phyloP scores from a whole-genome alignment of 2,329 filamentous ascomycete genomes.

The Eutypa lata region DNA sequence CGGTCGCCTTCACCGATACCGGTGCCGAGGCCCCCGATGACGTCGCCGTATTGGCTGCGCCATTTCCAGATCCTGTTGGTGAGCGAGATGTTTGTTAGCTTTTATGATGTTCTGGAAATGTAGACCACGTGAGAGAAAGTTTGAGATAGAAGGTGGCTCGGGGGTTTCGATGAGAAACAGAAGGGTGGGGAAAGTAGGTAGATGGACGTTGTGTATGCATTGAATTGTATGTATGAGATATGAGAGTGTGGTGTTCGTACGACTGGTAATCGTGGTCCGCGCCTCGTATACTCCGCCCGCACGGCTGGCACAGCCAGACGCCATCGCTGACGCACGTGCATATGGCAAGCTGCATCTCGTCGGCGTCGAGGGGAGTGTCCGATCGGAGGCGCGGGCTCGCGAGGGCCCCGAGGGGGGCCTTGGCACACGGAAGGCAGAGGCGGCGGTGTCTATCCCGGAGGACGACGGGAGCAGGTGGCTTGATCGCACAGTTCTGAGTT shows the following conservation, averaged over 20 bases:
- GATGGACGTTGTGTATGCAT: neutral
- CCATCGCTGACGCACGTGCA: constrained; percentile 53
- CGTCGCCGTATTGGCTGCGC: constrained; percentile 80
- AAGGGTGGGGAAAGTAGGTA: neutral
- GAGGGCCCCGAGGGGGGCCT: constrained; percentile 62
- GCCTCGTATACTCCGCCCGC: constrained; percentile 67
- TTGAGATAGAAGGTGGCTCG: neutral
- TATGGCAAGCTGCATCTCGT: constrained; percentile 53
- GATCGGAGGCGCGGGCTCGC: constrained; percentile 42
- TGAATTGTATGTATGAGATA: neutral
- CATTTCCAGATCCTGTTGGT: constrained; percentile 73
- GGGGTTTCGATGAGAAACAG: neutral
- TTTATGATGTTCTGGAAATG: no score
- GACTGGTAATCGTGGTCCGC: constrained; percentile 58
- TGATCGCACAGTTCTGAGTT: constrained; percentile 85
- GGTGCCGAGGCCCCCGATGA: constrained; percentile 76
- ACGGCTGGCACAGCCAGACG: constrained; percentile 84
- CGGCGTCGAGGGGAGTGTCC: constrained; percentile 45
- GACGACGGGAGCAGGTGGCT: constrained; percentile 66
- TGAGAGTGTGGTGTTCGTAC: constrained; percentile 34
- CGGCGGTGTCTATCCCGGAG: constrained; percentile 76
- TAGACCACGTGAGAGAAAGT: no score
- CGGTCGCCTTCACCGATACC: constrained; percentile 86
- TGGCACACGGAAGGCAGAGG: constrained; percentile 72
- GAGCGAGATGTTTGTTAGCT: constrained; percentile 4